Percentiles rank a stretch among this genome's conserved stretches.
phyloP scores from a whole-genome alignment of 2,329 filamentous ascomycete species.

The Stemphylium vesicarium region DNA sequence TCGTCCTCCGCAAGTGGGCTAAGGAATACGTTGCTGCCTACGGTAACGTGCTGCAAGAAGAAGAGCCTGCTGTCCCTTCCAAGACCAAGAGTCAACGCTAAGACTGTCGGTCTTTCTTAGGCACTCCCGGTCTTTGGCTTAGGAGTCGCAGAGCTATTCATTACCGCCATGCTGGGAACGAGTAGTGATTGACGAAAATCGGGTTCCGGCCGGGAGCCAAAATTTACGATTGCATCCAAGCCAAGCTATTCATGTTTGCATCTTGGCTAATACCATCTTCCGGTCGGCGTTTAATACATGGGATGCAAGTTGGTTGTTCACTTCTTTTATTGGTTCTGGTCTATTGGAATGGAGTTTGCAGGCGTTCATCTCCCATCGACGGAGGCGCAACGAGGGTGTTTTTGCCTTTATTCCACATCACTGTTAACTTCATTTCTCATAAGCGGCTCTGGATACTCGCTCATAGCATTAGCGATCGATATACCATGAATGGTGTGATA shows the following conservation, averaged over 20 bases:
- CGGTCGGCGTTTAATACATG: conserved; percentile 46
- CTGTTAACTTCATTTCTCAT: conserved; percentile 45
- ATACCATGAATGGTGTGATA: conserved; percentile 39
- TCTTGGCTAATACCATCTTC: conserved; percentile 40
- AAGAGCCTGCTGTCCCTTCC: conserved; percentile 25
- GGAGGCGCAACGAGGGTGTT: conserved; percentile 29
- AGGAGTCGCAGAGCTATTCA: conserved; percentile 18
- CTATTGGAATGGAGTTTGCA: conserved; percentile 22
- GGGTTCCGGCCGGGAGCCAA: conserved; percentile 16
- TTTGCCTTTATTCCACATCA: conserved; percentile 32
- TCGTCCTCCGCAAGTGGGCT: conserved; percentile 90
- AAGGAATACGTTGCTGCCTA: conserved; percentile 67
- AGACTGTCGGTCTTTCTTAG: conserved; percentile 26
- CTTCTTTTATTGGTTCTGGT: conserved; percentile 26
- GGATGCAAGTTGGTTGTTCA: conserved; percentile 37
- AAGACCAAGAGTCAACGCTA: conserved; percentile 34
- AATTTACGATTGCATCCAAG: conserved; percentile 26
- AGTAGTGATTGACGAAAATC: conserved; percentile 14
- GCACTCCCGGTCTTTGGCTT: conserved; percentile 21
- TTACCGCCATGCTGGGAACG: conserved; percentile 7
- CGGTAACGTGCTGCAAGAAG: conserved; percentile 40
- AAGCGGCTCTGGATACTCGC: conserved; percentile 45
- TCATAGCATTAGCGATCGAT: conserved; percentile 42
- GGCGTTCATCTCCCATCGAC: conserved; percentile 33
- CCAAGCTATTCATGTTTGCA: conserved; percentile 44